A percentile compares a stretch with the other conserved stretches of the same genome.
Evolutionary conservation across 805 yeast species (phyloP).

Genomic region (Candida sanyiensis): DNA sequence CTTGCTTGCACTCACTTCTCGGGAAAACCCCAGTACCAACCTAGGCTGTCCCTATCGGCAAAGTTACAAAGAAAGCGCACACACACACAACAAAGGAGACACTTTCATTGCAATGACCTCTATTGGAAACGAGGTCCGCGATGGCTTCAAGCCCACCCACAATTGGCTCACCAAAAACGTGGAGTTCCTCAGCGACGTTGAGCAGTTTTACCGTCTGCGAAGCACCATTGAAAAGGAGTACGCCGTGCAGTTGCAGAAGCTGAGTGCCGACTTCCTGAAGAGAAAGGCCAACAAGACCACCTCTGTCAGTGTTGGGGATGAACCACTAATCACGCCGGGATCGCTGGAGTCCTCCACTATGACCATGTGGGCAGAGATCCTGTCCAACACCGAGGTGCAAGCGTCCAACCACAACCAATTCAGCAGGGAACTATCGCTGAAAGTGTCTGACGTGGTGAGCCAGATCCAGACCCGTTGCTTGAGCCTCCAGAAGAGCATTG

Average conservation of each 20-base stretch:
- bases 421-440: slow-evolving; percentile 51
- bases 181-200: slow-evolving; percentile 72
- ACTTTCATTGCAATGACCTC: slow-evolving; percentile 11
- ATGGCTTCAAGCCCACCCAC: slow-evolving; percentile 69
- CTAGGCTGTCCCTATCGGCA: no score
- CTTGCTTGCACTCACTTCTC: neutral
- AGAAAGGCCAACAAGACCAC: slow-evolving; percentile 70
- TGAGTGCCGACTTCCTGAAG: slow-evolving; percentile 65
- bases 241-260: slow-evolving; percentile 54
- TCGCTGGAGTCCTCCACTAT: slow-evolving; percentile 83
- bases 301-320: slow-evolving; percentile 78
- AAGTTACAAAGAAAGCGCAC: no score
- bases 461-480: slow-evolving; percentile 50
- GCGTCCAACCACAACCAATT: slow-evolving; percentile 61
- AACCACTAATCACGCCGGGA: slow-evolving; percentile 90
- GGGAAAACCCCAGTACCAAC: no score
- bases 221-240: slow-evolving; percentile 81
- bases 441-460: slow-evolving; percentile 55
- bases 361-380: slow-evolving; percentile 85
- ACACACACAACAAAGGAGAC: no score
- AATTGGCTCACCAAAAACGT: slow-evolving; percentile 76
- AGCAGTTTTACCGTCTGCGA: slow-evolving; percentile 77
- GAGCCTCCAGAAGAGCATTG: slow-evolving; percentile 49
- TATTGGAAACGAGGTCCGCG: slow-evolving; percentile 73
- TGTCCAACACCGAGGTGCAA: slow-evolving; percentile 75